phyloP scores from a whole-genome alignment of 225 moss, liverwort and hornwort genomes.

The Lunularia cruciata region DNA sequence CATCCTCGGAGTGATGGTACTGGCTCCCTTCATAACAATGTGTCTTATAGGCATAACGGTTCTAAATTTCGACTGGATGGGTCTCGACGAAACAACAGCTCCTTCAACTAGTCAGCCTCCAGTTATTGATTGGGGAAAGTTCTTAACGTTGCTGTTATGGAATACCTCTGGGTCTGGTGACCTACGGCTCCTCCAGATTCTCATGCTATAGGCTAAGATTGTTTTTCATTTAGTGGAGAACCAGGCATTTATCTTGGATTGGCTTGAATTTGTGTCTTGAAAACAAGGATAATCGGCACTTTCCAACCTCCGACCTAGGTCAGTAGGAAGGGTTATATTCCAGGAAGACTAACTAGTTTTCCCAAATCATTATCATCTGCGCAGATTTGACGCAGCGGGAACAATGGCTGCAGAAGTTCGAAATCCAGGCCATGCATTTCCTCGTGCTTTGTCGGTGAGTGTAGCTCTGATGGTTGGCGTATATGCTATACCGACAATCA shows the following conservation, averaged over 20 bases:
- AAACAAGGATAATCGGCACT: not conserved
- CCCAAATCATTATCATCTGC: not conserved
- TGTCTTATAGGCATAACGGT: constrained; percentile 49
- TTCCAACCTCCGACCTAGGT: not conserved
- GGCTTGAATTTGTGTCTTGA: too few species aligned
- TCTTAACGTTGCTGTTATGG: constrained; percentile 63
- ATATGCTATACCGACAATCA: constrained; percentile 44
- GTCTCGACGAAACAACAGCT: constrained; percentile 15
- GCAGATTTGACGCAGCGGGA: constrained; percentile 63
- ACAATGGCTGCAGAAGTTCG: constrained; percentile 73
- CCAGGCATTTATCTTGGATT: too few species aligned
- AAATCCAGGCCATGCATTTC: constrained; percentile 67
- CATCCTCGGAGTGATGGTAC: constrained; percentile 36
- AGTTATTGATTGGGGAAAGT: constrained; percentile 49
- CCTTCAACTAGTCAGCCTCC: constrained; percentile 2
- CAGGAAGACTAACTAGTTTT: not conserved
- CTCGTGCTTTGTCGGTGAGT: constrained; percentile 40
- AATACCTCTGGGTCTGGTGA: constrained; percentile 65
- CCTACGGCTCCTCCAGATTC: not conserved
- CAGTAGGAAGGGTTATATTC: not conserved
- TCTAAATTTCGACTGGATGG: constrained; percentile 62
- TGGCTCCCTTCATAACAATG: constrained; percentile 50
- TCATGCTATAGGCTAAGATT: too few species aligned
- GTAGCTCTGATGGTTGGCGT: constrained; percentile 35
- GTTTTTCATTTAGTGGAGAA: too few species aligned